Evolutionary conservation across 805 yeast species (phyloP).

Genomic region (Cyberlindnera misumaiensis): DNA sequence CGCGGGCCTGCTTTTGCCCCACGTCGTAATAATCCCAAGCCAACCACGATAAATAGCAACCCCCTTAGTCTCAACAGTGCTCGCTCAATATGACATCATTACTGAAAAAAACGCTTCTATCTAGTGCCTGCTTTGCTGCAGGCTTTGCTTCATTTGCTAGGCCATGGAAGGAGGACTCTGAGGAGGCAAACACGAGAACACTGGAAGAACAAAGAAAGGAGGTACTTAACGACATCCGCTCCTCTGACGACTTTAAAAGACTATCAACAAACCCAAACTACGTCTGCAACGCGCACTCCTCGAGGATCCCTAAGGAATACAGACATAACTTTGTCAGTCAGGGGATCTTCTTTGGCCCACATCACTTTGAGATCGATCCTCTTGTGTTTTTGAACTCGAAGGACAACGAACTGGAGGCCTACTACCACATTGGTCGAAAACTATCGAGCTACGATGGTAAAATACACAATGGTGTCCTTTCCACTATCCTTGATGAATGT

Average conservation of each 20-base stretch:
- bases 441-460: constrained; percentile 64
- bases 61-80: background rate
- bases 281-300: constrained; percentile 29
- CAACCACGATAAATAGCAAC: background rate
- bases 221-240: constrained; percentile 24
- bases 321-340: constrained; percentile 58
- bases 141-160: constrained; percentile 23
- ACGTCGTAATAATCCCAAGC: background rate
- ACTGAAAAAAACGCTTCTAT: constrained; percentile 12
- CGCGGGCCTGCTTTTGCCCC: too few species aligned
- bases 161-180: constrained; percentile 21
- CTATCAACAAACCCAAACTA: constrained; percentile 21
- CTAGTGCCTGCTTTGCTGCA: constrained; percentile 13
- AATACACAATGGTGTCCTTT: constrained; percentile 74
- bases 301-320: constrained; percentile 52
- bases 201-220: constrained; percentile 21
- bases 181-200: constrained; percentile 8
- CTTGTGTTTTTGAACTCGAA: constrained; percentile 47
- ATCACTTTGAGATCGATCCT: constrained; percentile 71
- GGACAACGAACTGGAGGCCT: constrained; percentile 50
- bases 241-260: constrained; percentile 21
- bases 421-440: constrained; percentile 64
- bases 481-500: constrained; percentile 79
- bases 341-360: constrained; percentile 64
- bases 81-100: constrained; percentile 7